Evolutionary conservation across 192 early-diverging fungal genomes (phyloP).

Genomic region (Backusella tuberculispora): DNA sequence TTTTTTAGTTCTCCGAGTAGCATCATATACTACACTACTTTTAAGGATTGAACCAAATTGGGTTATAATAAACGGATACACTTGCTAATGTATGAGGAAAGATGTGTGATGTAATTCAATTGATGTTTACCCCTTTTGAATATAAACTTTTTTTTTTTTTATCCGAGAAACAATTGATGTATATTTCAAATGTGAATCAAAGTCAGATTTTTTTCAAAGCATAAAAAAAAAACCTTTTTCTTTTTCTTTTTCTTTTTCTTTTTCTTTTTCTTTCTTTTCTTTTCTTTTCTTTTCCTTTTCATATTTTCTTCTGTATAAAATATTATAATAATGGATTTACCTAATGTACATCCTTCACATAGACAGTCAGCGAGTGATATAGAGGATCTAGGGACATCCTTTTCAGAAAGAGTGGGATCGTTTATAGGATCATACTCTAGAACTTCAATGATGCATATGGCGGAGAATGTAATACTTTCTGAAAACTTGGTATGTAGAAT

Average conservation of each 20-base stretch:
- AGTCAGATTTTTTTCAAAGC: background rate
- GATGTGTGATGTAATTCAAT: too few relatives aligned
- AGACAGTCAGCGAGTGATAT: slow-evolving; percentile 8
- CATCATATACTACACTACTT: too few relatives aligned
- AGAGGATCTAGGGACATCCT: slow-evolving; percentile 5
- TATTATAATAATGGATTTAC: slow-evolving; percentile 8
- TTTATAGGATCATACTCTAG: slow-evolving; percentile 42
- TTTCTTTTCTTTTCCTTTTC: background rate
- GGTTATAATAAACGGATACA: too few relatives aligned
- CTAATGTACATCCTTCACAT: slow-evolving; percentile 37
- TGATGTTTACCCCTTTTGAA: background rate
- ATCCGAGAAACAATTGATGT: background rate
- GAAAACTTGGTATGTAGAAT: background rate
- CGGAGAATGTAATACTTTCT: slow-evolving; percentile 36
- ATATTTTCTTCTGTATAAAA: background rate
- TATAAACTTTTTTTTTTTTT: background rate
- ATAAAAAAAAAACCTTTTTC: background rate
- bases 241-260: background rate
- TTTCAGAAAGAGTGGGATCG: slow-evolving; percentile 24
- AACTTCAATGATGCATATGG: slow-evolving; percentile 41
- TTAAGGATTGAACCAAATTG: too few relatives aligned
- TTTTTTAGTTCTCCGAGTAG: too few relatives aligned
- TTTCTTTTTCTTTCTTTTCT: background rate
- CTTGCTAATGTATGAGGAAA: too few relatives aligned
- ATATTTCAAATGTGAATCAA: background rate